phyloP scores from a whole-genome alignment of 148 eudicot genomes.

The Camellia japonica region DNA sequence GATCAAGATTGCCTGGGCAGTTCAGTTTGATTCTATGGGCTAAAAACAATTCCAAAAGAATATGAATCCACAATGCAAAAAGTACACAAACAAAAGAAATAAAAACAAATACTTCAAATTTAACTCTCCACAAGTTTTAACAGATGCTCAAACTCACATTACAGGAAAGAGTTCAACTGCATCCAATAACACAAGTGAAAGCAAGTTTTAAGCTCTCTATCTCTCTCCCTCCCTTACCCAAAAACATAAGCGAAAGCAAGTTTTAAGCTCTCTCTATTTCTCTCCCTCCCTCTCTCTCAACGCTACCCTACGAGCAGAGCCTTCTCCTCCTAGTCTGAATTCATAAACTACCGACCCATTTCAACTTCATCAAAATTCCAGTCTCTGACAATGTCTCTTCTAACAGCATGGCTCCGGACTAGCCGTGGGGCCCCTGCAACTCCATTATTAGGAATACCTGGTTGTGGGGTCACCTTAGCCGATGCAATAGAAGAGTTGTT shows the following conservation, averaged over 20 bases:
- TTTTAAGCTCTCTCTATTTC: neutral
- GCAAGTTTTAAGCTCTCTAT: neutral
- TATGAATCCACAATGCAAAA: neutral
- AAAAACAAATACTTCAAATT: neutral
- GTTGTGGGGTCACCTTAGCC: constrained; percentile 89
- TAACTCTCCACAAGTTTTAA: neutral
- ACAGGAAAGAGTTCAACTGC: constrained; percentile 11
- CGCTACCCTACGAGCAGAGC: neutral
- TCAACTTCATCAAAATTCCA: constrained; percentile 74
- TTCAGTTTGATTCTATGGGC: too few relatives aligned
- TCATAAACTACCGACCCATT: constrained; percentile 34
- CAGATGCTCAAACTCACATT: constrained; percentile 13
- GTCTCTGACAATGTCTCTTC: constrained; percentile 75
- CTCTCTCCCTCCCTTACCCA: neutral
- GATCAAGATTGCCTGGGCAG: too few relatives aligned
- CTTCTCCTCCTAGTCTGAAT: neutral
- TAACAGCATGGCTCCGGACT: constrained; percentile 72
- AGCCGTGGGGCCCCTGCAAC: constrained; percentile 61
- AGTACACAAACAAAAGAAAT: constrained; percentile 1
- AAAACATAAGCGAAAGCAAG: constrained; percentile 2
- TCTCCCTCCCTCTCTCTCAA: neutral
- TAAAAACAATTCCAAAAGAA: too few relatives aligned
- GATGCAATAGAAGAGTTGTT: constrained; percentile 41
- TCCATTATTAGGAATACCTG: constrained; percentile 36
- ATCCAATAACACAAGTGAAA: constrained; percentile 9